Base-by-base conservation (phyloP, 805 yeast species). In the Cyberlindnera subsufficiens region DNA sequence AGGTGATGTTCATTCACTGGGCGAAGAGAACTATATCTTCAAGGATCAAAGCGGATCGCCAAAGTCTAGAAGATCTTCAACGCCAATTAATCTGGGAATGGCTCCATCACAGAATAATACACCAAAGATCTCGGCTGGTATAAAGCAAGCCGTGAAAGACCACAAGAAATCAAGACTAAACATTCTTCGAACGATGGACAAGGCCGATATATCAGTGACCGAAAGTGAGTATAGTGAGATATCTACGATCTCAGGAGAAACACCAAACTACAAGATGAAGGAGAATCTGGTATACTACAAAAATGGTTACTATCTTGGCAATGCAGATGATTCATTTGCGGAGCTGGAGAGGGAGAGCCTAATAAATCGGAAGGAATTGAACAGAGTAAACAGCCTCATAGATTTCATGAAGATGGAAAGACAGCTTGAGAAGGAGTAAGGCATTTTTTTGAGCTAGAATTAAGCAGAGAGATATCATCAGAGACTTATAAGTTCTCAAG, bases 141-240 rank as follows among this genome's bases (percentile, higher is more conserved):
- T 57, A 30, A 57, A 57, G 25, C 46, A 40, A 14, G 58, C 53
- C 4, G 61, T 57, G 3, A 53, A 45, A 31, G 60, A 57, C 1
- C 46, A 48, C 27, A 56, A 55, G 35, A 46, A 45, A 32, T 50
- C 56, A 18, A 47, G 61, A 32, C 35, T 56, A 2, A 56, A 57
- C 14, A 40, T 48, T 3, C 31, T 57, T 34, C 53, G 46, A 38
- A 37, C 42, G 11, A 29, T 42, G 3, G 40, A 37, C n/a, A 43
- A 34, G 10, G 45, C 35, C 13, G 54, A 53, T 29, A 19, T 32
- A 1, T 43, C 49, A 1, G 27, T 49, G 5, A 47, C 49, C n/a
- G 61, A 56, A 18, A 41, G 47, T 6, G 61, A 57, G 30, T 53
- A 52, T 37, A 57, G 61, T 32, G 61, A 57, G 32, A 46, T 50